Base-by-base conservation (phyloP, 192 early-diverging fungal species). In the Gorgonomyces haynaldii region DNA sequence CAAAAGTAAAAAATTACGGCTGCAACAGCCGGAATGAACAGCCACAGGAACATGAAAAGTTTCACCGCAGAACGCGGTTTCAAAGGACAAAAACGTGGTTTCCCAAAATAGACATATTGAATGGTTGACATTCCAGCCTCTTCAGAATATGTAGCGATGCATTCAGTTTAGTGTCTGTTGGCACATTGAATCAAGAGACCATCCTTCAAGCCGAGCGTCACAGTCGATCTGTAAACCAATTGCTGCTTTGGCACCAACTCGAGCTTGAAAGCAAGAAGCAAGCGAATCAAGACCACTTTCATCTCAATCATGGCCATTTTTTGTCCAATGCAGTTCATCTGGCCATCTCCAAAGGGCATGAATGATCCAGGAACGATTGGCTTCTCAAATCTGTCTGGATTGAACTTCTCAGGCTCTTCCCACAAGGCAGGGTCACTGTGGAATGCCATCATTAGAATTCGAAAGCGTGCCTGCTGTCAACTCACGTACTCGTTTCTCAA, bases 241-340 rank as follows among this genome's bases (percentile, higher is more conserved):
- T 37, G 10, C 28, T 55, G 53, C 21, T 23, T 26, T 1, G 7
- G 16, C 9, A 55, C 42, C 26, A 60, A 4, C 12, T 23, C 28
- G 35, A 60, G 24, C 4, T 49, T 38, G 9, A 28, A 60, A 2
- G 25, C 16, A 28, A 26, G 54, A 5, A 42, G 24, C 25, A 61
- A 12, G 22, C 37, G 23, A 2, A 48, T 31, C 6, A 60, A 4
- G 13, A 41, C 48, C 7, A 54, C 44, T 27, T 39, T 47, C 21
- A 28, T 48, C 41, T 71, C 69, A 48, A 65, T 61, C 35, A 69
- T 43, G 13, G 69, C 69, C 57, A 71, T 61, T 37, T 71, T 71
- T 43, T 65, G 61, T 7, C 69, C 70, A 27, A 72, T 64, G 29
- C 64, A 64, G 29, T 43, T 55, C 13, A 31, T 17, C 26, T 42